These are phyloP conservation scores for Myriosclerotinia scirpicola DNA, from an alignment of 2,329 filamentous ascomycete species.

Conservation along the genomic window DNA sequence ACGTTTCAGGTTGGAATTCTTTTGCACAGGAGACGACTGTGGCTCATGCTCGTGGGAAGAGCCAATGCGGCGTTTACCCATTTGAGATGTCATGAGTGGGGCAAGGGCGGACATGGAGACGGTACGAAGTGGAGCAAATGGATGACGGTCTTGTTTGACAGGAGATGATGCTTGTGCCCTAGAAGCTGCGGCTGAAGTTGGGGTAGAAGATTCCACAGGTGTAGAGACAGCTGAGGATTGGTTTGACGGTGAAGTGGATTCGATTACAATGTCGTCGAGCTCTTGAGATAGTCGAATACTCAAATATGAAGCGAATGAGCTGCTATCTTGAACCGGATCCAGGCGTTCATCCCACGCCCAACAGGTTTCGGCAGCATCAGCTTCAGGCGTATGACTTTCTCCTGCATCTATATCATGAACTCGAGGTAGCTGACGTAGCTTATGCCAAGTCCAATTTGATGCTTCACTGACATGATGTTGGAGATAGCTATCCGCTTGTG, in stretches of 20 bases:
- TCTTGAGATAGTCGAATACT: slow-evolving; percentile 47
- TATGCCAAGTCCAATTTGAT: slow-evolving; percentile 68
- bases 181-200: slow-evolving; percentile 30
- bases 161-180: slow-evolving; percentile 25
- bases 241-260: slow-evolving; percentile 37
- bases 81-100: slow-evolving; percentile 43
- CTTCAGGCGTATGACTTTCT: slow-evolving; percentile 55
- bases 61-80: slow-evolving; percentile 48
- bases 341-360: slow-evolving; percentile 60
- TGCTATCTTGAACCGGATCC: slow-evolving; percentile 4
- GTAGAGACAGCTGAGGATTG: slow-evolving; percentile 39
- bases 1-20: slow-evolving; percentile 32
- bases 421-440: slow-evolving; percentile 61
- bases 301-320: slow-evolving; percentile 45
- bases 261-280: slow-evolving; percentile 32
- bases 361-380: slow-evolving; percentile 62
- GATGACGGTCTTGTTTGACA: slow-evolving; percentile 36
- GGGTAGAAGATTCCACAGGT: slow-evolving; percentile 35
- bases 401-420: slow-evolving; percentile 51
- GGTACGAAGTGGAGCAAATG: slow-evolving; percentile 52
- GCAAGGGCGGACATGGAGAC: slow-evolving; percentile 51
- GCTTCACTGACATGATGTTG: slow-evolving; percentile 51
- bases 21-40: slow-evolving; percentile 32
- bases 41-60: slow-evolving; percentile 44
- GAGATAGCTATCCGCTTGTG: slow-evolving; percentile 71